Conservation (phyloP, 2,329 filamentous ascomycete genomes). For the Chaetomium globosum region DNA sequence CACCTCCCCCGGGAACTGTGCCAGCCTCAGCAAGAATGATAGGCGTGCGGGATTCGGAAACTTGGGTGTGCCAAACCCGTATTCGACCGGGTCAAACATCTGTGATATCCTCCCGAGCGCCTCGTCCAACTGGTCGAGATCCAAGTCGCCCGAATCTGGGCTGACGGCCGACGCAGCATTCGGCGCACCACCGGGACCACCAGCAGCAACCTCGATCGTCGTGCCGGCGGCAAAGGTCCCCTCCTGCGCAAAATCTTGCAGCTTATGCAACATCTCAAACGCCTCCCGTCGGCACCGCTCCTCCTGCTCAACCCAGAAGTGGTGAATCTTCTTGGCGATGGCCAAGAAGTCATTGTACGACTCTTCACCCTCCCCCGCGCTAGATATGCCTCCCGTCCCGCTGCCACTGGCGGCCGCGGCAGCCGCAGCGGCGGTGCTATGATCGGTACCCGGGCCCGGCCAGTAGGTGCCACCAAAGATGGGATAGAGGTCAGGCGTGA, state of each 20-base stretch:
- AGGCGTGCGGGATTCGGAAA: constrained; percentile 88
- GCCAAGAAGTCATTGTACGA: constrained; percentile 78
- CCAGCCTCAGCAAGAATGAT: constrained; percentile 75
- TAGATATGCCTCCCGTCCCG: not conserved
- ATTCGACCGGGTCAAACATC: constrained; percentile 77
- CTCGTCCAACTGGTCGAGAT: constrained; percentile 89
- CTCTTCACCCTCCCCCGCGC: constrained; percentile 49
- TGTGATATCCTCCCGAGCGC: constrained; percentile 78
- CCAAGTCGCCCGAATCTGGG: constrained; percentile 57
- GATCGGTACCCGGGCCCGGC: constrained; percentile 72
- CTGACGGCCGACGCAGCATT: constrained; percentile 4
- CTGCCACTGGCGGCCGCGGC: constrained; percentile 23
- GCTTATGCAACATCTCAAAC: constrained; percentile 75
- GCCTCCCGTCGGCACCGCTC: constrained; percentile 81
- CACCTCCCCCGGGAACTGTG: constrained; percentile 70
- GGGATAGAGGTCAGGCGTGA: constrained; percentile 88
- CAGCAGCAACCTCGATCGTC: not conserved
- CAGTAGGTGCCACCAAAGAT: constrained; percentile 97
- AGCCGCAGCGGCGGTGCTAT: constrained; percentile 44
- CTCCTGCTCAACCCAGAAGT: constrained; percentile 81
- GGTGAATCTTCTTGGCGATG: constrained; percentile 76
- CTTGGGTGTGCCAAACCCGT: constrained; percentile 86
- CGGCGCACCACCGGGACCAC: not conserved
- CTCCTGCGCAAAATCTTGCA: constrained; percentile 86
- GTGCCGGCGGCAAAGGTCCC: constrained; percentile 65